A percentile compares a stretch with the other conserved stretches of the same genome.
phyloP scores from a whole-genome alignment of 257 asterid genomes.

The Linderniella brevidens region DNA sequence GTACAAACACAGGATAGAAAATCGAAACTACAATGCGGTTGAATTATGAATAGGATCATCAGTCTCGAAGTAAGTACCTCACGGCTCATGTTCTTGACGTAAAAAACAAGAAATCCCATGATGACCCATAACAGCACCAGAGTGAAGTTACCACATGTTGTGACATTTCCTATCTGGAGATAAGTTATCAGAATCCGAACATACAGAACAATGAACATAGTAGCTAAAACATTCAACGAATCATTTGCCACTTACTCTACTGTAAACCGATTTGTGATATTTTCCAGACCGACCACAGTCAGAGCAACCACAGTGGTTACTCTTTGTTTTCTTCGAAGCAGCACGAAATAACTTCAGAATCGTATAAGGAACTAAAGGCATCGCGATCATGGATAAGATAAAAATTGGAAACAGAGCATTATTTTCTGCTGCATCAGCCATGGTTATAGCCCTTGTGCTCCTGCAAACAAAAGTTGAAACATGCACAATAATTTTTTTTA shows the following conservation, averaged over 20 bases:
- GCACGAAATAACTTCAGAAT: constrained; percentile 54
- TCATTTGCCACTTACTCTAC: constrained; percentile 26
- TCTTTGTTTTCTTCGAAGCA: constrained; percentile 43
- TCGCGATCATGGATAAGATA: constrained; percentile 58
- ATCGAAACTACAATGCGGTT: too few relatives aligned
- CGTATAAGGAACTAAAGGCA: constrained; percentile 85
- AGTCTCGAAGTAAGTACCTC: too few relatives aligned
- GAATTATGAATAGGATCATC: too few relatives aligned
- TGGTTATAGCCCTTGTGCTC: constrained; percentile 17
- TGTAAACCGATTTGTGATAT: constrained; percentile 39
- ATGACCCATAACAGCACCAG: constrained; percentile 74
- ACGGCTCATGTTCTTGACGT: constrained; percentile 49
- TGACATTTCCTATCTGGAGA: constrained; percentile 47
- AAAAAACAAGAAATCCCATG: constrained; percentile 44
- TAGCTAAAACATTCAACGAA: constrained; percentile 9
- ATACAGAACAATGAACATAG: constrained; percentile 1
- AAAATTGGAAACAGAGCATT: constrained; percentile 78
- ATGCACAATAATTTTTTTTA: too few relatives aligned
- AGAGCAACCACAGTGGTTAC: constrained; percentile 71
- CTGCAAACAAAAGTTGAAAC: constrained; percentile 16
- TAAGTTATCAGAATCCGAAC: constrained; percentile 8
- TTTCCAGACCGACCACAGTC: constrained; percentile 65
- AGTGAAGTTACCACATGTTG: constrained; percentile 62
- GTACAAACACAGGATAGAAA: too few relatives aligned
- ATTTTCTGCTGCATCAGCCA: constrained; percentile 74